Base-by-base conservation (phyloP, 768 basidiomycete genomes). In the Kockovaella imperatae region DNA sequence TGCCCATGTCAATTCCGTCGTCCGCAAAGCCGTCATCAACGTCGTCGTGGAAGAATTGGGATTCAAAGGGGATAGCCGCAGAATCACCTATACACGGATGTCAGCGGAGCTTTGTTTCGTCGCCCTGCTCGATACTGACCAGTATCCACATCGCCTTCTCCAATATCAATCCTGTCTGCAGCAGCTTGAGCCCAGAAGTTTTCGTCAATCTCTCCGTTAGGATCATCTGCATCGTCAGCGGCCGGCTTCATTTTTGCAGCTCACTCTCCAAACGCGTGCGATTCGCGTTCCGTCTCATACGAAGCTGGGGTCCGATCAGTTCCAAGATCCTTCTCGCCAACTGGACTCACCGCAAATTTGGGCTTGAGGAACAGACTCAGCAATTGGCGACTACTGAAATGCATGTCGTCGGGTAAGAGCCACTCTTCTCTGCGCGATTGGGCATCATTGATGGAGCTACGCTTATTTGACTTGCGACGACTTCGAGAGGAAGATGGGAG, bases 111-210 rank as follows among this genome's bases (percentile, higher is more conserved):
- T 35, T 18, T n/a, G 21, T 43, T 8, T 18, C 25, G 42, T 38
- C 25, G 42, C 28, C 28, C 11, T 3, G 3, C 23, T 20, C 42
- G 24, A 20, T 26, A 62, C 80, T 69, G 56, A 84, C 42, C 56
- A 17, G 85, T 78, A 38, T 82, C 83, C 42, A 86, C 83, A 20
- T 79, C 79, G 10, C 78, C 77, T 47, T 78, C 78, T 5, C 69
- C 59, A 14, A 40, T 75, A 17, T 78, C 78, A 3, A 78, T 83
- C 13, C 81, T 82, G 69, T 86, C 80, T 0, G 87, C 87, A 8
- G 89, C 90, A 3, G 87, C 88, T 60, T 88, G 85, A 0, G 90
- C 91, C 95, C 95, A 97, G 75, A 90, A 97, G 53, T 86, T 82
- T 72, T 91, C 89, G 65, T 96, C 93, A 23, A 93, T 83, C 70